These are phyloP conservation scores for Ambrosiella beaveri DNA, from an alignment of 2,329 filamentous ascomycete species.

Conservation along the genomic window DNA sequence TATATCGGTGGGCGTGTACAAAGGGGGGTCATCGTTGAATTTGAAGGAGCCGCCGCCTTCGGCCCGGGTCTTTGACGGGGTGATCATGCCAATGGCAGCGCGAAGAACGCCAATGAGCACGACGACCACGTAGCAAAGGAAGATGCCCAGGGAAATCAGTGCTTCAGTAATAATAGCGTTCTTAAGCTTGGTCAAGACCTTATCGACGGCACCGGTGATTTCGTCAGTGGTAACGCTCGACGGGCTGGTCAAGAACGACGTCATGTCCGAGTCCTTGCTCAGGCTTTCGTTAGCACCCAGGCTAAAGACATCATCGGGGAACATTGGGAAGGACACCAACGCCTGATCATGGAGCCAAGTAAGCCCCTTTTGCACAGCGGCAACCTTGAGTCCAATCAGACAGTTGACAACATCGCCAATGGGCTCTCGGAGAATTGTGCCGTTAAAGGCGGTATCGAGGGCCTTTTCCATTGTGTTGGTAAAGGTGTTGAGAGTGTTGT, in stretches of 20 bases:
- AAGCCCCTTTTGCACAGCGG: constrained; percentile 69
- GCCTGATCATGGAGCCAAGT: constrained; percentile 87
- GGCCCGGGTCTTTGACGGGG: constrained; percentile 39
- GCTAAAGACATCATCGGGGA: constrained; percentile 70
- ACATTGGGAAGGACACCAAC: constrained; percentile 60
- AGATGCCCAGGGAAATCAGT: constrained; percentile 57
- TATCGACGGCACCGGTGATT: constrained; percentile 57
- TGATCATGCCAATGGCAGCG: constrained; percentile 42
- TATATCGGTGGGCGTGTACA: constrained; percentile 4
- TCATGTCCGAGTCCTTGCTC: constrained; percentile 39
- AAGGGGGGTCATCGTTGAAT: constrained; percentile 1
- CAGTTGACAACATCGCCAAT: constrained; percentile 70
- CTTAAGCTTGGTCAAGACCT: constrained; percentile 50
- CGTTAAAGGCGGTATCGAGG: constrained; percentile 63
- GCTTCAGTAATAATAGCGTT: constrained; percentile 57
- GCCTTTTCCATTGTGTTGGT: constrained; percentile 58
- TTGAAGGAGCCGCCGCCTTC: constrained; percentile 10
- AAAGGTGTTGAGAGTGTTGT: constrained; percentile 70
- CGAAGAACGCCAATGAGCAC: constrained; percentile 57
- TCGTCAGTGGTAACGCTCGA: constrained; percentile 60
- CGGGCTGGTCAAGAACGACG: constrained; percentile 61
- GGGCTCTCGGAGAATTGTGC: constrained; percentile 61
- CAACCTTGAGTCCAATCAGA: constrained; percentile 74
- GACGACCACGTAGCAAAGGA: constrained; percentile 63
- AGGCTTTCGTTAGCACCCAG: constrained; percentile 50